A percentile compares a stretch with the other conserved stretches of the same genome.
These are phyloP conservation scores for Parastagonospora nodorum DNA, from an alignment of 2,329 filamentous ascomycete species.

Conservation along the genomic window DNA sequence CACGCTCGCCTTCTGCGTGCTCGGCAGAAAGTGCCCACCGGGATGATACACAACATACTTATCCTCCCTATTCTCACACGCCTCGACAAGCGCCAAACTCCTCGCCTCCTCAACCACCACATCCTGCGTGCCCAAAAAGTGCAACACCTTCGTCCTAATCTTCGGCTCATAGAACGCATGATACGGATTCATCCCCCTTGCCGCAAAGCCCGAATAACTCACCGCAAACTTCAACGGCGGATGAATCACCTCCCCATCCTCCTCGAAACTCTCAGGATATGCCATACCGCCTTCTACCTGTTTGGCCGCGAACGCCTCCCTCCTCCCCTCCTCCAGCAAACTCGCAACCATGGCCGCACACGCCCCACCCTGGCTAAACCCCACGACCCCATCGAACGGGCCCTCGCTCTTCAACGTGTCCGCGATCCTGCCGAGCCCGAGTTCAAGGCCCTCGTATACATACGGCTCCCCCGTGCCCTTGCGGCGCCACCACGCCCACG, in stretches of 20 bases:
- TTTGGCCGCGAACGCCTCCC: slow-evolving; percentile 54
- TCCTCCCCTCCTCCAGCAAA: slow-evolving; percentile 65
- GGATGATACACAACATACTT: slow-evolving; percentile 71
- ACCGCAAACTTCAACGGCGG: slow-evolving; percentile 71
- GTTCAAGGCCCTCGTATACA: slow-evolving; percentile 70
- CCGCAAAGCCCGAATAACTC: slow-evolving; percentile 77
- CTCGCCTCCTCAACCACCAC: slow-evolving; percentile 83
- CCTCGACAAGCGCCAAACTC: slow-evolving; percentile 69
- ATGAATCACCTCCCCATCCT: slow-evolving; percentile 48
- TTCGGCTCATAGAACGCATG: slow-evolving; percentile 74
- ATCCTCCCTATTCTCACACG: slow-evolving; percentile 59
- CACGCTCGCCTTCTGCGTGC: slow-evolving; percentile 75
- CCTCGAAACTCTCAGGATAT: slow-evolving; percentile 56
- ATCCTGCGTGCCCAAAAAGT: slow-evolving; percentile 83
- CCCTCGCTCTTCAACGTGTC: slow-evolving; percentile 32
- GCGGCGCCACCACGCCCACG: slow-evolving; percentile 83
- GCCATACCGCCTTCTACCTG: slow-evolving; percentile 51
- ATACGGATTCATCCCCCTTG: slow-evolving; percentile 64
- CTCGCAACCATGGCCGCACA: slow-evolving; percentile 73
- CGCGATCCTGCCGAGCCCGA: slow-evolving; percentile 69
- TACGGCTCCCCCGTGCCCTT: slow-evolving; percentile 59
- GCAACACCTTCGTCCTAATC: slow-evolving; percentile 77
- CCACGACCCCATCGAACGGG: slow-evolving; percentile 45
- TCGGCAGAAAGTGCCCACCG: slow-evolving; percentile 87
- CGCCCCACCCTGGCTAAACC: slow-evolving; percentile 52